Percentiles rank a stretch among this genome's conserved stretches.
Conservation (phyloP, 2,329 filamentous ascomycete genomes). For the Fusarium bactridioides region DNA sequence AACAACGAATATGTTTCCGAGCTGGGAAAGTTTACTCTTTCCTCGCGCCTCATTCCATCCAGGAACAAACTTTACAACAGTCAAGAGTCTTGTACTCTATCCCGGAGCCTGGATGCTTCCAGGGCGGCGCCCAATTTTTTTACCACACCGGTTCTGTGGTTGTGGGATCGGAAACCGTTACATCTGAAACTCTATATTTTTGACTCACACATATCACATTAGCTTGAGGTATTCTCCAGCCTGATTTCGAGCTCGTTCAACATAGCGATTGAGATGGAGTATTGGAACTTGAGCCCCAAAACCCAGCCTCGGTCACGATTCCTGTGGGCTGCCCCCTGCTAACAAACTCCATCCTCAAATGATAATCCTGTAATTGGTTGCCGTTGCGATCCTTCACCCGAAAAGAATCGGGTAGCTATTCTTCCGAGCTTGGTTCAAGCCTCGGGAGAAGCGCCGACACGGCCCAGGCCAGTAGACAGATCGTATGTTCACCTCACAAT, state of each 20-base stretch:
- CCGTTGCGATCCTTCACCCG: neutral
- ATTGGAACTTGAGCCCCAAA: conserved; percentile 17
- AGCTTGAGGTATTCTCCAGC: conserved; percentile 12
- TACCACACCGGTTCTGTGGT: conserved; percentile 18
- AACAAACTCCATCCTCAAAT: neutral
- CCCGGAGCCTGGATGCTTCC: conserved; percentile 12
- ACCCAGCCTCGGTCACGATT: conserved; percentile 18
- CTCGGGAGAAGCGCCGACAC: conserved; percentile 9
- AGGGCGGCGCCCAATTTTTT: conserved; percentile 10
- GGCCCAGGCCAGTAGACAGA: conserved; percentile 16
- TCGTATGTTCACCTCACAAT: conserved; percentile 35
- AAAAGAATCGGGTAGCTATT: conserved; percentile 3
- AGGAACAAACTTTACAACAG: conserved; percentile 28
- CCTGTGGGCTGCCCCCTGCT: neutral
- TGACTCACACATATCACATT: conserved; percentile 35
- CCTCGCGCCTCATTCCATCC: conserved; percentile 18
- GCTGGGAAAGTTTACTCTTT: conserved; percentile 26
- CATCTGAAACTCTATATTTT: conserved; percentile 23
- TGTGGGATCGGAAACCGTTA: conserved; percentile 38
- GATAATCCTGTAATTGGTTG: neutral
- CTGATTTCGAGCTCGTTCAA: neutral
- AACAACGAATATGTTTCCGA: conserved; percentile 17
- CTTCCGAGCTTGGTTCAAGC: conserved; percentile 15
- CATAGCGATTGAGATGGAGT: neutral
- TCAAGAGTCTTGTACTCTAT: conserved; percentile 13